Evolutionary conservation across 805 yeast species (phyloP).

Genomic region (Yarrowia bubula): DNA sequence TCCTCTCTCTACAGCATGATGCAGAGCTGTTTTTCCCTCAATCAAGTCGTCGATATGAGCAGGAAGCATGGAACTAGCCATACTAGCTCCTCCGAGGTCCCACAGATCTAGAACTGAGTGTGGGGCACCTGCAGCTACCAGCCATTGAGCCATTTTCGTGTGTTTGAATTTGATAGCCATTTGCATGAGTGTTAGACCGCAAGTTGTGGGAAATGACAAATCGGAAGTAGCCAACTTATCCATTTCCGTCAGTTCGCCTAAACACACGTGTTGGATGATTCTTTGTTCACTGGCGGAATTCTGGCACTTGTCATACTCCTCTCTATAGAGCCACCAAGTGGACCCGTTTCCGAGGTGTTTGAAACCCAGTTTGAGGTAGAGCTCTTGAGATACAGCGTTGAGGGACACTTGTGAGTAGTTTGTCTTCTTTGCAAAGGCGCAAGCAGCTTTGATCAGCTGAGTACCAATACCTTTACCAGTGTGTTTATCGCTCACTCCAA

Average conservation of each 20-base stretch:
- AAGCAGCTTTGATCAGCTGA: background rate
- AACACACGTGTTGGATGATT: conserved; percentile 9
- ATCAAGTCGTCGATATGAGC: conserved; percentile 1
- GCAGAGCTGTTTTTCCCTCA: conserved; percentile 11
- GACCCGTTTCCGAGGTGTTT: background rate
- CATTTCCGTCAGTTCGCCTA: background rate
- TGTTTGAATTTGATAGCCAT: conserved; percentile 13
- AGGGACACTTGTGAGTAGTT: background rate
- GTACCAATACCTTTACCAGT: conserved; percentile 1
- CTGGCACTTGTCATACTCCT: conserved; percentile 1
- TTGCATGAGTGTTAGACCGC: background rate
- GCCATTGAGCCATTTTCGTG: background rate
- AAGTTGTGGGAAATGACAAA: background rate
- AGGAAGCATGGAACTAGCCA: background rate
- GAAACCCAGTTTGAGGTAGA: background rate
- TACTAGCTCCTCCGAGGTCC: background rate
- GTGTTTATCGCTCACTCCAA: background rate
- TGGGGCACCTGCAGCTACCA: background rate
- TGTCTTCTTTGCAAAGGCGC: background rate
- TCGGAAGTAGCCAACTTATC: background rate
- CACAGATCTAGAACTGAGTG: conserved; percentile 1
- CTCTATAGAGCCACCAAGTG: conserved; percentile 17
- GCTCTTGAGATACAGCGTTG: background rate
- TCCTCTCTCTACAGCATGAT: conserved; percentile 8
- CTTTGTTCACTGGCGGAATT: background rate